Base-by-base conservation (phyloP, 257 asterid species). In the Buddleja alternifolia region DNA sequence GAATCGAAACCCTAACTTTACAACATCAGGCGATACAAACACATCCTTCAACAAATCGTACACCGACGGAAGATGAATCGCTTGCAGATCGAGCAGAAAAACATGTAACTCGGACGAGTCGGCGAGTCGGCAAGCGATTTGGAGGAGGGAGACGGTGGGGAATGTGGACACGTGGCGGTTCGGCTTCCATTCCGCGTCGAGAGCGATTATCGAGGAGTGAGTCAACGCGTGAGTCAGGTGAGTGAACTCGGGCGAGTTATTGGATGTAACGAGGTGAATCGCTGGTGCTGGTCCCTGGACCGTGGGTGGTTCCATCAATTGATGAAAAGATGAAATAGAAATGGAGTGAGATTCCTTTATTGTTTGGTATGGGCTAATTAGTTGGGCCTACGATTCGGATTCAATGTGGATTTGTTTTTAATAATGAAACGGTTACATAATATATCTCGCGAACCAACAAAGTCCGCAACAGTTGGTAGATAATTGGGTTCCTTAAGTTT, bases 161-260 rank as follows among this genome's bases (percentile, higher is more conserved):
- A 83, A 90, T 24, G 93, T 77, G 70, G 90, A 63, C 7, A 78
- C 60, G 37, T 56, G 69, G 72, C 85, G 88, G 34, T 84, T 73
- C 66, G 97, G 96, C 77, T 90, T 90, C 99, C 97, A 90, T 80
- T 93, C 99, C 4, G 96, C 96, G 79, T 93, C 99, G 79, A 93
- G 91, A 2, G 89, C 95, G 75, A 90, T 75, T 42, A 91, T 57
- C 5, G 85, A 71, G 3, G 97, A 87, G 66, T 78, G 93, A 75
- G 85, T 78, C 59, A 93, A 72, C 48, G 90, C 85, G 81, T 76
- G 67, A 19, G 29, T 75, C 59, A 86, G 76, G 57, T 73, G 86
- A 60, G 77, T 57, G 80, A 93, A 88, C 89, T 88, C 99, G 81
- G 84, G 78, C 55, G 96, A 90, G 74, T 85, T 73, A 52, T 39